Conservation (phyloP, 345 rosid species). For the Hirschfeldia incana region DNA sequence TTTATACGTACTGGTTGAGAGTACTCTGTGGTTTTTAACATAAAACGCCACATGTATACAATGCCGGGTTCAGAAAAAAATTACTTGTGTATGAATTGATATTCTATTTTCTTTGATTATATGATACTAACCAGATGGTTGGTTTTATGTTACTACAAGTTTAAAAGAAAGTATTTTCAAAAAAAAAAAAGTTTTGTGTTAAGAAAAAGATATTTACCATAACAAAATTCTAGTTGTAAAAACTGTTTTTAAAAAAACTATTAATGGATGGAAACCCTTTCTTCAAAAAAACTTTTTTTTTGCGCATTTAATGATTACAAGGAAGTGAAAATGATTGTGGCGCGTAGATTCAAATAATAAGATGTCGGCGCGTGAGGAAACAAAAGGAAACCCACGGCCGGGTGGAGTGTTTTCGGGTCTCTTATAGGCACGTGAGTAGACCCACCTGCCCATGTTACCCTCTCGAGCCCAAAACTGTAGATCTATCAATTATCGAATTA, state of each 20-base stretch:
- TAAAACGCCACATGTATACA: background rate
- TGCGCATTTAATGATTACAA: slow-evolving; percentile 1
- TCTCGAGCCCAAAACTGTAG: slow-evolving; percentile 34
- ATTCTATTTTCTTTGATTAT: too few species aligned
- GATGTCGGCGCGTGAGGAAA: slow-evolving; percentile 39
- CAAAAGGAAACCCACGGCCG: slow-evolving; percentile 39
- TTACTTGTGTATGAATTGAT: too few species aligned
- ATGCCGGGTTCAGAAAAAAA: too few species aligned
- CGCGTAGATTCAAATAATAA: slow-evolving; percentile 24
- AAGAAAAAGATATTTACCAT: background rate
- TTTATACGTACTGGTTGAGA: background rate
- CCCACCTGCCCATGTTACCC: slow-evolving; percentile 42
- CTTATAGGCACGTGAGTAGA: slow-evolving; percentile 34
- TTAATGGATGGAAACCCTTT: too few species aligned
- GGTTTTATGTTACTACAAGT: background rate
- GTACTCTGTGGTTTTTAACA: background rate
- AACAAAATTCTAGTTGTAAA: background rate
- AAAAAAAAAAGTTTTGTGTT: too few species aligned
- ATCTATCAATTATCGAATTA: background rate
- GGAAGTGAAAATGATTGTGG: slow-evolving; percentile 20
- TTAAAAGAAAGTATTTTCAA: too few species aligned
- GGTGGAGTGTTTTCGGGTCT: slow-evolving; percentile 41
- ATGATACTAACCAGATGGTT: too few species aligned
- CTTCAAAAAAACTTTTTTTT: too few species aligned
- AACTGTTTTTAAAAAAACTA: background rate